phyloP scores from a whole-genome alignment of 768 basidiomycete genomes.

The Amanita rimosa region DNA sequence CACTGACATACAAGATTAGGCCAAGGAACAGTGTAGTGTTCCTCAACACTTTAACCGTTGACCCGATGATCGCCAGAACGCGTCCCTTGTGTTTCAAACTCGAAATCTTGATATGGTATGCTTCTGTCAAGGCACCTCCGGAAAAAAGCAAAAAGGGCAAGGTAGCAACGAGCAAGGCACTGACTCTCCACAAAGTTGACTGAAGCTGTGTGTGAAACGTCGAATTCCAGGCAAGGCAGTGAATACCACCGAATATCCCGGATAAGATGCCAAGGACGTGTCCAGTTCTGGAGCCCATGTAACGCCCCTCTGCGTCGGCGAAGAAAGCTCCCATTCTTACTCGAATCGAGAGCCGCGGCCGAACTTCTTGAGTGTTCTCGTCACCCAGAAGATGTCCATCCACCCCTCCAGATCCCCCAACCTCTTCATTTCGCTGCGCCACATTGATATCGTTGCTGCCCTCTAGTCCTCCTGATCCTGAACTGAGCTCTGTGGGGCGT shows the following conservation, averaged over 20 bases:
- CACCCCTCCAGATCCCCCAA: background rate
- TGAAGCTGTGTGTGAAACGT: conserved; percentile 11
- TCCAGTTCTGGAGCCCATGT: background rate
- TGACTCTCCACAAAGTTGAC: conserved; percentile 13
- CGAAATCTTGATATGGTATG: background rate
- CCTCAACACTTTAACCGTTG: background rate
- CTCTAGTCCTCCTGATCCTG: background rate
- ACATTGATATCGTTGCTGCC: too few relatives aligned
- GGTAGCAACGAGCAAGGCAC: conserved; percentile 8
- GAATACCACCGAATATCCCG: conserved; percentile 12
- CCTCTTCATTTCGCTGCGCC: background rate
- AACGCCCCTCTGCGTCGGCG: background rate
- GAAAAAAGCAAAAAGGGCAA: conserved; percentile 1
- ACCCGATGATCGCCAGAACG: background rate
- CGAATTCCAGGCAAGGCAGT: conserved; percentile 13
- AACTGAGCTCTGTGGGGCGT: background rate
- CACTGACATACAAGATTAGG: background rate
- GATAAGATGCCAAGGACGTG: background rate
- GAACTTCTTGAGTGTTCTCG: background rate
- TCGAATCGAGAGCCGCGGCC: background rate
- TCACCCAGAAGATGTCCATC: background rate
- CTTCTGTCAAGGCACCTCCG: background rate
- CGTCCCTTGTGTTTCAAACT: background rate
- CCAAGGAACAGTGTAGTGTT: background rate
- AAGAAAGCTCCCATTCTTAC: background rate